Evolutionary conservation across 129 eudicot species (phyloP).

Genomic region (carrot (Daucus carota)): DH1_v3.0 NC_030386.2:32814001-32814500

Average conservation of each 20-base stretch:
- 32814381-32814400: slow-evolving; percentile 96
- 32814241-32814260: not conserved
- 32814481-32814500: not conserved
- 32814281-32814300: not conserved
- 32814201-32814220: slow-evolving; percentile 65
- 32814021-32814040: not conserved
- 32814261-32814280: not conserved
- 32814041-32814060: not conserved
- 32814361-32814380: slow-evolving; percentile 74
- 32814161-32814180: not conserved
- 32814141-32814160: not conserved
- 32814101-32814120: not conserved
- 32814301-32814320: slow-evolving; percentile 69
- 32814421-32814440: not conserved
- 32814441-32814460: not conserved
- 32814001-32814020: not conserved
- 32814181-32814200: slow-evolving; percentile 75
- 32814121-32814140: not conserved
- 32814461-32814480: not conserved
- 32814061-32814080: not conserved
- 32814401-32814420: slow-evolving; percentile 48
- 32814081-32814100: not conserved
- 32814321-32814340: slow-evolving; percentile 97
- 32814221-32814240: slow-evolving; percentile 8
- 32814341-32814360: slow-evolving; percentile 86